Evolutionary conservation across 2,329 filamentous ascomycete genomes (phyloP).

Genomic region (Coniochaeta pulveracea): DNA sequence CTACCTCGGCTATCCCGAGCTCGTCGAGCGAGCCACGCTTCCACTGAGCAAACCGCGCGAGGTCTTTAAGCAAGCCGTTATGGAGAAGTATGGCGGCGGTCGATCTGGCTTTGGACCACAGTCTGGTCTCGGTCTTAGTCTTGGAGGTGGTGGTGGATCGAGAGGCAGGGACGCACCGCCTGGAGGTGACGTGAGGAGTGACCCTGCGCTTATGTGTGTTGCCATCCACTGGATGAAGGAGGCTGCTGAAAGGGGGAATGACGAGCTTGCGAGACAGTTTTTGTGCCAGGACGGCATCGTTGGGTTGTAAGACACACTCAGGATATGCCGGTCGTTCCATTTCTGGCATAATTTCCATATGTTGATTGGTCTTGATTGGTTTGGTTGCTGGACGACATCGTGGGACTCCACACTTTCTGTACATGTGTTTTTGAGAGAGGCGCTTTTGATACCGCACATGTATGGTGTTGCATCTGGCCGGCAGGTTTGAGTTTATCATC

Average conservation of each 20-base stretch:
- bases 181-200: constrained; percentile 48
- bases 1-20: constrained; percentile 83
- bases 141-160: constrained; percentile 13
- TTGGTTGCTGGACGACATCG: too few species aligned
- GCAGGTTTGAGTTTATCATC: too few species aligned
- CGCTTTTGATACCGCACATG: too few species aligned
- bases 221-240: constrained; percentile 94
- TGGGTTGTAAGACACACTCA: constrained; percentile 1
- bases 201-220: constrained; percentile 83
- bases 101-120: constrained; percentile 18
- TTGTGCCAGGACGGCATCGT: constrained; percentile 48
- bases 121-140: constrained; percentile 8
- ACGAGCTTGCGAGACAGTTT: constrained; percentile 73
- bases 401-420: too few species aligned
- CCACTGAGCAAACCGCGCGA: constrained; percentile 77
- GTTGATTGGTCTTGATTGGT: too few species aligned
- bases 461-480: too few species aligned
- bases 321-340: too few species aligned
- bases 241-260: constrained; percentile 71
- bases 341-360: too few species aligned
- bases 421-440: too few species aligned
- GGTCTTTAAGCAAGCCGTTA: constrained; percentile 81
- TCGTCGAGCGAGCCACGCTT: constrained; percentile 67
- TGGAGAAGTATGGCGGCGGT: constrained; percentile 52
- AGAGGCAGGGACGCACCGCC: constrained; percentile 4